Percentiles rank a stretch among this genome's conserved stretches.
Conservation (phyloP, 306 rosid species). For the Canavalia ensiformis region DNA sequence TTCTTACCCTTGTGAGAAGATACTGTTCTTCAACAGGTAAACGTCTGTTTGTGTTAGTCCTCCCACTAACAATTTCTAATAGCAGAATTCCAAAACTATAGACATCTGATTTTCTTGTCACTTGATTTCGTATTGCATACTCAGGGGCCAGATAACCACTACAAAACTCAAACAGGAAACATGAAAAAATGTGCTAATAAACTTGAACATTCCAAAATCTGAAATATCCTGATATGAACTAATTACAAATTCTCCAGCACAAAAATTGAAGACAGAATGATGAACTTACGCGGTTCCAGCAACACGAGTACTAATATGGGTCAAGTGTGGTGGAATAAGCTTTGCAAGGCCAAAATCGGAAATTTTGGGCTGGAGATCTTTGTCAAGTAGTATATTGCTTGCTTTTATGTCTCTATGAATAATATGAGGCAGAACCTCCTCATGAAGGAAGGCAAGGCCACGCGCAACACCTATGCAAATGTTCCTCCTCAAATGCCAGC, state of each 20-base stretch:
- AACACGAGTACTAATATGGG: slow-evolving; percentile 82
- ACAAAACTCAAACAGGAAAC: slow-evolving; percentile 43
- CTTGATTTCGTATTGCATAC: slow-evolving; percentile 83
- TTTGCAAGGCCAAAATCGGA: slow-evolving; percentile 95
- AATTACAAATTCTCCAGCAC: background rate
- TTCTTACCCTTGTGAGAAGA: slow-evolving; percentile 81
- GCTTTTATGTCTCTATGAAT: slow-evolving; percentile 91
- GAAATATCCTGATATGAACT: slow-evolving; percentile 8
- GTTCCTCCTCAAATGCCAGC: slow-evolving; percentile 62
- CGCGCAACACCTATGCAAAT: slow-evolving; percentile 82
- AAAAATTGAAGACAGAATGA: background rate
- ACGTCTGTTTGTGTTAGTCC: slow-evolving; percentile 71
- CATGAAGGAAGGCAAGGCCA: slow-evolving; percentile 82
- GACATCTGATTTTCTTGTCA: slow-evolving; percentile 83
- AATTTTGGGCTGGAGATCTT: slow-evolving; percentile 69
- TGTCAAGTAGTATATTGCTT: slow-evolving; percentile 78
- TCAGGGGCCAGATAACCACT: slow-evolving; percentile 96
- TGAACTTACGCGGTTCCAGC: slow-evolving; percentile 85
- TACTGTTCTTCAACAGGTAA: slow-evolving; percentile 70
- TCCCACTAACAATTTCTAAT: slow-evolving; percentile 85
- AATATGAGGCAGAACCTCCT: slow-evolving; percentile 74
- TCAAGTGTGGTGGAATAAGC: slow-evolving; percentile 68
- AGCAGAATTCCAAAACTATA: slow-evolving; percentile 88
- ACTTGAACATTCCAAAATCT: slow-evolving; percentile 27
- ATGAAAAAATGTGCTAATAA: background rate